These are phyloP conservation scores for Chloris gayana DNA, from an alignment of 176 grass and related monocot species.

Conservation along the genomic window DNA sequence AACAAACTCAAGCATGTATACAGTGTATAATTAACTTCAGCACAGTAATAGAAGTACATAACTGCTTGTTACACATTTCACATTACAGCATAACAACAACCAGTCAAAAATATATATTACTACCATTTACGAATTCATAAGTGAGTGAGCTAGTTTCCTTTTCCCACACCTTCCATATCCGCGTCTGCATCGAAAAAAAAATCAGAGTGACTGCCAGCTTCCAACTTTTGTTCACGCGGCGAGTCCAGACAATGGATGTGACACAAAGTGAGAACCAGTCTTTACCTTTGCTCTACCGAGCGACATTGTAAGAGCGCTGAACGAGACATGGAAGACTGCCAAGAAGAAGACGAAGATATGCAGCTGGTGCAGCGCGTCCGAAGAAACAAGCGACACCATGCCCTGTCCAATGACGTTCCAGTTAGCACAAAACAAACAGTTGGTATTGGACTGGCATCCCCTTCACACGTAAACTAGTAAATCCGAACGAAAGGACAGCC, in stretches of 20 bases:
- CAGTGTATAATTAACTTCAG: background rate
- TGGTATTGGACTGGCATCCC: background rate
- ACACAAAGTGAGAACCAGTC: background rate
- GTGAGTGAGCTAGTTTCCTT: constrained; percentile 59
- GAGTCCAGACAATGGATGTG: constrained; percentile 3
- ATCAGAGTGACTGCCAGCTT: constrained; percentile 7
- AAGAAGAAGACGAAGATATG: constrained; percentile 94
- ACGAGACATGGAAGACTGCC: constrained; percentile 79
- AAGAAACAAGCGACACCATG: constrained; percentile 75
- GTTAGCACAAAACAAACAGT: background rate
- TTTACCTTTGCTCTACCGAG: constrained; percentile 87
- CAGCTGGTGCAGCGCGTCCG: constrained; percentile 68
- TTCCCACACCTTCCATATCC: constrained; percentile 91
- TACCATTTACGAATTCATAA: constrained; percentile 74
- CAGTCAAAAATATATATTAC: constrained; percentile 2
- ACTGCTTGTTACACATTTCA: constrained; percentile 4
- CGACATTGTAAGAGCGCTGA: constrained; percentile 72
- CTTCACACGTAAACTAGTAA: background rate
- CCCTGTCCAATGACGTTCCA: constrained; percentile 49
- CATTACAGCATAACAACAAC: background rate
- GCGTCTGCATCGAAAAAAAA: constrained; percentile 58
- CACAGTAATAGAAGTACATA: background rate
- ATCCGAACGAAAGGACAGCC: background rate
- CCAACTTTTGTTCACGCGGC: background rate
- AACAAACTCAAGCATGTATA: background rate